Evolutionary conservation across 2,329 filamentous ascomycete species (phyloP), one percentile per base, ranked within the genome.

Genomic region (Pestalotiopsis sp.): DNA sequence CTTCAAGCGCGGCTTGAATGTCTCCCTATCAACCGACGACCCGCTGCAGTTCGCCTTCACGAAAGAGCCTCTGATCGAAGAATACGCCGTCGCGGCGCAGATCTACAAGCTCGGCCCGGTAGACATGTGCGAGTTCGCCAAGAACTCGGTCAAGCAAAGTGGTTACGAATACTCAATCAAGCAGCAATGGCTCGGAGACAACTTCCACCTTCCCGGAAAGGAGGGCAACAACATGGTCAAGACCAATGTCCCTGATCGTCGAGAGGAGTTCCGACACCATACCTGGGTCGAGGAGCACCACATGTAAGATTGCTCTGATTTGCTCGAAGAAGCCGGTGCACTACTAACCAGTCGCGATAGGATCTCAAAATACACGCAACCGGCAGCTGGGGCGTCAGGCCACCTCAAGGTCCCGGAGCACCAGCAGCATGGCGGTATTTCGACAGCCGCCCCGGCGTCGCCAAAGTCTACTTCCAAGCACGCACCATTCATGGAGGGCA

Each of bases 21-120:
- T 99, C 6, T 98, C 95, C 1, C 84, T 99, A 4, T 98, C 95
- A 1, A 98, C 96, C 0, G 96, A 99, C 77, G 96, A 99, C 78
- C 96, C 96, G 25, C 86, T 99, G 61, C 96, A 99, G 77, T 99
- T 99, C 78, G 96, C 96, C 2, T 99, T 98, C 78, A 99, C 96
- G 5, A 99, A 98, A 76, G 96, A 99, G 80, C 96, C 96, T 1
- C 82, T 99, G 68, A 99, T 99, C 73, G 96, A 99, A 80, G 96
- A 99, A 78, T 99, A 99, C 77, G 95, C 95, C 0, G 96, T 99
- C 9, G 96, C 96, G 3, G 96, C 96, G 4, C 96, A 99, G 81
- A 99, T 99, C 69, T 99, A 98, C 84, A 98, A 98, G 82, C 89
- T 99, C 52, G 97, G 91, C 76, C 92, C 95, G 0, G 95, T 98